Conservation (phyloP, 148 eudicot genomes). For the Chenopodium formosanum region DNA sequence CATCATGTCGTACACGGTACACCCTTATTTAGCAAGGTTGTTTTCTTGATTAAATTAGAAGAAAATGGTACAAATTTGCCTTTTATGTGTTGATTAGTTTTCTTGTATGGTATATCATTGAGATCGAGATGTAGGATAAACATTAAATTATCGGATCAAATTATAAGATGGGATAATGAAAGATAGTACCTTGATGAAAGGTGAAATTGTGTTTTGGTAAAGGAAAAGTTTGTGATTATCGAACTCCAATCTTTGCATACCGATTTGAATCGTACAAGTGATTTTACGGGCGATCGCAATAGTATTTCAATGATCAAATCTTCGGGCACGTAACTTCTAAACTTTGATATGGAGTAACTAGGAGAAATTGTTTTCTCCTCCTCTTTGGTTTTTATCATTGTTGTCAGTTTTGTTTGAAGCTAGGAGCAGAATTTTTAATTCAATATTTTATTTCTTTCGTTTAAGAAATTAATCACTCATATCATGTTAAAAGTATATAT, state of each 20-base stretch:
- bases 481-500: too few relatives aligned
- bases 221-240: not conserved
- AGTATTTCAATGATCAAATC: conserved; percentile 10
- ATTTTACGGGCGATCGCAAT: conserved; percentile 1
- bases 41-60: not conserved
- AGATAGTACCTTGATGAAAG: not conserved
- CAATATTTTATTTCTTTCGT: too few relatives aligned
- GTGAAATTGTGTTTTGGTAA: not conserved
- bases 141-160: not conserved
- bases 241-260: conserved; percentile 5
- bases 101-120: not conserved
- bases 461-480: too few relatives aligned
- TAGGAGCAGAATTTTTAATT: too few relatives aligned
- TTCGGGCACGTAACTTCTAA: not conserved
- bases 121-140: not conserved
- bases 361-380: too few relatives aligned
- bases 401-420: too few relatives aligned
- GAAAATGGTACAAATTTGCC: not conserved
- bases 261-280: not conserved
- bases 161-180: not conserved
- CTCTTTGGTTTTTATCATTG: too few relatives aligned
- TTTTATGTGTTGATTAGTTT: not conserved
- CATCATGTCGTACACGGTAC: too few relatives aligned
- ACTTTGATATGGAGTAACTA: too few relatives aligned
- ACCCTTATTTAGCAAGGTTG: too few relatives aligned